phyloP scores from a whole-genome alignment of 306 rosid species.

The Pyrus pyrifolia region DNA sequence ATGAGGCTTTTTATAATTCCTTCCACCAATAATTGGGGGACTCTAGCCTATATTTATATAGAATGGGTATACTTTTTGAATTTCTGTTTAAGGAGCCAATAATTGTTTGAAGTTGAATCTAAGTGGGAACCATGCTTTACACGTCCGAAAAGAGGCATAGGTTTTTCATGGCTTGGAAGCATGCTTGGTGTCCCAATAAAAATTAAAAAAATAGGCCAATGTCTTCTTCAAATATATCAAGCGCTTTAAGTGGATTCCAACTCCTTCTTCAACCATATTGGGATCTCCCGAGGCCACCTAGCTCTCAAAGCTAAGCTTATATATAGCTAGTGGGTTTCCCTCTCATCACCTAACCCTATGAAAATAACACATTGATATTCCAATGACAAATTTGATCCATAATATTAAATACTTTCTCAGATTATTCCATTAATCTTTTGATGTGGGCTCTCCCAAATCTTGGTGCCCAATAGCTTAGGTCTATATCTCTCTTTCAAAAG shows the following conservation, averaged over 20 bases:
- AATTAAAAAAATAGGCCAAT: conserved; percentile 9
- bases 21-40: conserved; percentile 49
- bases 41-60: not conserved
- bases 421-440: conserved; percentile 40
- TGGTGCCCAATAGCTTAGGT: conserved; percentile 48
- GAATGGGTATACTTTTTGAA: conserved; percentile 13
- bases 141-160: conserved; percentile 38
- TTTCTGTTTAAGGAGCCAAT: conserved; percentile 37
- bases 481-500: conserved; percentile 22
- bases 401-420: conserved; percentile 22
- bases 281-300: conserved; percentile 14
- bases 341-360: conserved; percentile 78
- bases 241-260: conserved; percentile 93
- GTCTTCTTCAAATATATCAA: conserved; percentile 44
- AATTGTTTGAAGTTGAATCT: conserved; percentile 23
- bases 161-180: conserved; percentile 33
- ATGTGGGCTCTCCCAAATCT: conserved; percentile 60
- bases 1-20: not conserved
- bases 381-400: conserved; percentile 1
- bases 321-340: conserved; percentile 65
- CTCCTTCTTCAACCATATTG: conserved; percentile 66
- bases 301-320: not conserved
- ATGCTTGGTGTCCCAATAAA: conserved; percentile 48
- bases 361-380: conserved; percentile 30
- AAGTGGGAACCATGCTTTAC: conserved; percentile 57